Evolutionary conservation across 106 monocot species (phyloP).

Genomic region (Amphibolis antarctica): DNA sequence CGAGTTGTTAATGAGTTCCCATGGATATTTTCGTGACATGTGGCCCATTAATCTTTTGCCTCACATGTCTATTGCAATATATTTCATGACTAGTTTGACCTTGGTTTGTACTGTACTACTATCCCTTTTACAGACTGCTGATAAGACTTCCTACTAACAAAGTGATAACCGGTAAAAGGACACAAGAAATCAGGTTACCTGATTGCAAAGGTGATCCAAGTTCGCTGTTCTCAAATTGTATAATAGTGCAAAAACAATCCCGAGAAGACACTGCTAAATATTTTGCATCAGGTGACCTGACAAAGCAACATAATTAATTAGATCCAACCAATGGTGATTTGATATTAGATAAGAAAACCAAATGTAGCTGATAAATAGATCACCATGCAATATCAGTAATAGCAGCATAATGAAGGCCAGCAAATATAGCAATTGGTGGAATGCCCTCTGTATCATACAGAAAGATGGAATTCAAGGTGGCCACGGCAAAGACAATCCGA

Average conservation of each 20-base stretch:
- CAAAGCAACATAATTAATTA: neutral
- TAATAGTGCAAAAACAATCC: constrained; percentile 79
- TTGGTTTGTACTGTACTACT: too few relatives aligned
- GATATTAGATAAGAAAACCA: neutral
- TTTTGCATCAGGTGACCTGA: constrained; percentile 74
- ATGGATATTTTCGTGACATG: too few relatives aligned
- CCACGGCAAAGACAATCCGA: constrained; percentile 81
- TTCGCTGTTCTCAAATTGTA: constrained; percentile 85
- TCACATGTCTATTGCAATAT: too few relatives aligned
- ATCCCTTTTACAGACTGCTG: neutral
- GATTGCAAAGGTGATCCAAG: constrained; percentile 42
- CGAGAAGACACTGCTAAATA: constrained; percentile 71
- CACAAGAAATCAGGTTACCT: constrained; percentile 26
- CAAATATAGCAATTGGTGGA: constrained; percentile 69
- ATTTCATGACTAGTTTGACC: too few relatives aligned
- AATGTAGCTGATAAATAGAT: neutral
- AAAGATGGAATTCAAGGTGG: constrained; percentile 80
- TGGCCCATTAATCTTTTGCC: too few relatives aligned
- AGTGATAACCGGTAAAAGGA: neutral
- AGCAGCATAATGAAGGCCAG: constrained; percentile 91
- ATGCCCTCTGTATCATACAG: constrained; percentile 79
- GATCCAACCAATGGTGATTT: neutral
- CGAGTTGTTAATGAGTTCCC: too few relatives aligned
- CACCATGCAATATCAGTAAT: constrained; percentile 93
- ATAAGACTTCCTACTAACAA: neutral